Conservation (phyloP, 2,329 filamentous ascomycete species). For the Colletotrichum truncatum region DNA sequence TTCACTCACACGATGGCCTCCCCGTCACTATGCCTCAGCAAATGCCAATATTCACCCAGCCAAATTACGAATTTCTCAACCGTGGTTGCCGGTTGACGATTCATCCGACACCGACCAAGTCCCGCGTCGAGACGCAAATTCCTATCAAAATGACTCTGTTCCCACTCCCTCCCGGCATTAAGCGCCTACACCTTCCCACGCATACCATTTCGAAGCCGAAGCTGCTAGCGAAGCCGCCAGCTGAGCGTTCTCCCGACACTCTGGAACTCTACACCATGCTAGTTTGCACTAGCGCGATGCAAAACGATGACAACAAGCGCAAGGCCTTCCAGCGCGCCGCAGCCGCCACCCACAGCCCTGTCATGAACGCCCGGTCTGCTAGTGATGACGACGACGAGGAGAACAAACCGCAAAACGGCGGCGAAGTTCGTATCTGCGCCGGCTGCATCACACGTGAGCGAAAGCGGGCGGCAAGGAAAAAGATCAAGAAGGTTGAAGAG, state of each 20-base stretch:
- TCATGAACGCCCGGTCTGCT: conserved; percentile 35
- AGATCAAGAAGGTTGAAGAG: conserved; percentile 91
- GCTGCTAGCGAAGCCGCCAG: conserved; percentile 77
- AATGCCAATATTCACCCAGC: conserved; percentile 36
- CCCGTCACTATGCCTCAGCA: conserved; percentile 40
- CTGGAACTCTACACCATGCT: conserved; percentile 83
- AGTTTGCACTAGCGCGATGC: conserved; percentile 93
- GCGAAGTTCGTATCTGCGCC: conserved; percentile 90
- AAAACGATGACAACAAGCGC: conserved; percentile 71
- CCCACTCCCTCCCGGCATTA: conserved; percentile 78
- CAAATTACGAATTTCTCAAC: conserved; percentile 40
- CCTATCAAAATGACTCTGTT: conserved; percentile 84
- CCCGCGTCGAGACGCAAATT: conserved; percentile 96
- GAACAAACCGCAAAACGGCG: conserved; percentile 83
- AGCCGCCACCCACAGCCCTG: conserved; percentile 49
- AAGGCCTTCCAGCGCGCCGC: conserved; percentile 72
- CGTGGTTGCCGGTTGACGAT: conserved; percentile 62
- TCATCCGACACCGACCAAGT: conserved; percentile 79
- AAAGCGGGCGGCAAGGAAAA: conserved; percentile 91
- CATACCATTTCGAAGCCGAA: conserved; percentile 97
- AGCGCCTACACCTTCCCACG: conserved; percentile 84
- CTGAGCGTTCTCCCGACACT: conserved; percentile 74
- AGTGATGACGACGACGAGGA: conserved; percentile 67
- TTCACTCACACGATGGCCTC: conserved; percentile 37
- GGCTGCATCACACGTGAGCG: conserved; percentile 93